Base-by-base conservation (phyloP, 768 basidiomycete species). In the Mycena albidolilacea region DNA sequence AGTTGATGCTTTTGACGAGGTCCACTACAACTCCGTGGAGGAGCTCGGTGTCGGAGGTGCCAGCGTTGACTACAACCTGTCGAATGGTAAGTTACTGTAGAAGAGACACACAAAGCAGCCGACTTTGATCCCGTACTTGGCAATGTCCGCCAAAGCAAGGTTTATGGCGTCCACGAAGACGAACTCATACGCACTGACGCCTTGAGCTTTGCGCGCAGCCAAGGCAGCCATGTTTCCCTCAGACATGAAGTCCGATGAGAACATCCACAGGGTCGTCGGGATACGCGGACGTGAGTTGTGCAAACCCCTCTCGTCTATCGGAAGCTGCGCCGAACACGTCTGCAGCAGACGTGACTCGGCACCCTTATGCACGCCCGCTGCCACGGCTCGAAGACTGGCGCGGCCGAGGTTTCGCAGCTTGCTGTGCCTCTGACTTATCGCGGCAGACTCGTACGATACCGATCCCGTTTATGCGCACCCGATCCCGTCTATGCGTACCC, bases 241-340 rank as follows among this genome's bases (percentile, higher is more conserved):
- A 5, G 71, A 72, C 71, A 75, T 69, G 63, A 72, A 75, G 23
- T 75, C 75, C 75, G 48, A 75, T 75, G 46, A 75, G 54, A 0
- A 75, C 68, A 43, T 75, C 75, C 15, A 75, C 75, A 41, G 75
- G 75, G 41, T 75, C 71, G 23, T 70, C 57, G 41, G 71, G 67
- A 38, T 70, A 30, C 11, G 54, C 67, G 38, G 75, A 54, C 14
- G 64, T 71, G 11, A 75, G 55, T 39, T 70, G 70, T 30, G 75
- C 14, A 60, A 75, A 72, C 10, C 68, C 71, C 2, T 38, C n/a
- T 21, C 71, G 63, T 46, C 75, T 58, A 64, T 75, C 75, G 19
- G 37, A 54, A 10, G 64, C 30, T 15, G 75, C 43, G 41, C 75
- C 74, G 5, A 70, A 75, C 11, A 61, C 74, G 12, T 65, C 73